Percentiles rank a stretch among this genome's conserved stretches.
phyloP scores from a whole-genome alignment of 2,329 filamentous ascomycete species.

The Botryotinia globosa region DNA sequence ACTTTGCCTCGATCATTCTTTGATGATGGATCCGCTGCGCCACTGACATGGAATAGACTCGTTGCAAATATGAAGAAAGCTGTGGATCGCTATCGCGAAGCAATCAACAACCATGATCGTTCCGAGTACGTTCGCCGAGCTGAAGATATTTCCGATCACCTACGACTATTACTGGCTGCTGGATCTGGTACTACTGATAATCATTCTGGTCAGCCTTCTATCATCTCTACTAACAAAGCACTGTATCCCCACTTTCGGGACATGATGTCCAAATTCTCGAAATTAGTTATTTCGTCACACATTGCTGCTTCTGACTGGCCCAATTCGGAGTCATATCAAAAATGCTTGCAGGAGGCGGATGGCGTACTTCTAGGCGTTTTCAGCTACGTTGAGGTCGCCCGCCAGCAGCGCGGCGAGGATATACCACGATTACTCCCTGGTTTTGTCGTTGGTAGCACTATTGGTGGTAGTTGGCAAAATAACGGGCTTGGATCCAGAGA shows the following conservation, averaged over 20 bases:
- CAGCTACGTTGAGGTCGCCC: constrained; percentile 92
- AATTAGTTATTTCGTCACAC: constrained; percentile 94
- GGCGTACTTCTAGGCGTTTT: constrained; percentile 91
- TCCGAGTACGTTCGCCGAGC: constrained; percentile 90
- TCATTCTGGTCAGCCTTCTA: constrained; percentile 97
- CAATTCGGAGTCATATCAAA: constrained; percentile 87
- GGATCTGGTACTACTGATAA: constrained; percentile 98
- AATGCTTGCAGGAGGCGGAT: constrained; percentile 96
- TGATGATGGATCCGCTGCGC: constrained; percentile 77
- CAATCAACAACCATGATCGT: constrained; percentile 77
- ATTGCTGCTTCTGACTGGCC: constrained; percentile 97
- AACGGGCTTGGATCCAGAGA: constrained; percentile 65
- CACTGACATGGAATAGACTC: constrained; percentile 84
- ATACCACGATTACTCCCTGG: constrained; percentile 91
- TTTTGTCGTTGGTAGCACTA: constrained; percentile 81
- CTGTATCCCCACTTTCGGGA: constrained; percentile 96
- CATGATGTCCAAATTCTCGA: constrained; percentile 99
- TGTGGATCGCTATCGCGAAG: constrained; percentile 84
- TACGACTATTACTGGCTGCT: constrained; percentile 88
- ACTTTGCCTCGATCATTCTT: constrained; percentile 80
- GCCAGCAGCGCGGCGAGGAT: constrained; percentile 88
- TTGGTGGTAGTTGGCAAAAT: constrained; percentile 85
- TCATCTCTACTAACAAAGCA: constrained; percentile 96
- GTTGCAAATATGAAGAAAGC: constrained; percentile 91
- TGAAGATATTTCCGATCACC: constrained; percentile 97